These are phyloP conservation scores for Starmerella sirachaensis DNA, from an alignment of 805 yeast species.

Conservation along the genomic window DNA sequence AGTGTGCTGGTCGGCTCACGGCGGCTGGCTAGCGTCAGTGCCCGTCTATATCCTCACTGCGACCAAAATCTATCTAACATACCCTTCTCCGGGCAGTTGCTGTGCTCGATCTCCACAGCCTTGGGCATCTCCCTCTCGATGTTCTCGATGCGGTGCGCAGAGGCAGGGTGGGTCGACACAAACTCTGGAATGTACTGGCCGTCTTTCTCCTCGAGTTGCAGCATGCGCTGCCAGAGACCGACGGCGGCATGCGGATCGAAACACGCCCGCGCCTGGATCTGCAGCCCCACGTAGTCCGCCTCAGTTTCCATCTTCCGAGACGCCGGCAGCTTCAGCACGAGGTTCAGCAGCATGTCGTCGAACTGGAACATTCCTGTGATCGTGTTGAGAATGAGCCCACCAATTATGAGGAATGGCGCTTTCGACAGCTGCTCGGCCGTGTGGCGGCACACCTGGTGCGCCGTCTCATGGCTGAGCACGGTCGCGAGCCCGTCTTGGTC, in stretches of 20 bases:
- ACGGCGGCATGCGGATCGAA: conserved; percentile 66
- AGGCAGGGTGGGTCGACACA: conserved; percentile 82
- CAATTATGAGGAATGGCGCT: conserved; percentile 54
- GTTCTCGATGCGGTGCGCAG: conserved; percentile 55
- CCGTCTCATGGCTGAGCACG: conserved; percentile 82
- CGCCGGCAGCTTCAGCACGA: conserved; percentile 64
- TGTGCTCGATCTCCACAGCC: conserved; percentile 18
- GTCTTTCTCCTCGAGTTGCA: conserved; percentile 33
- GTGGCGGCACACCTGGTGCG: conserved; percentile 90
- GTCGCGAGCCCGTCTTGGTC: conserved; percentile 93
- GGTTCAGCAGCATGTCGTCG: conserved; percentile 41
- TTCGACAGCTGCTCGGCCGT: conserved; percentile 70
- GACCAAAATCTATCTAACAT: background rate
- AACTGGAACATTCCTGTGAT: conserved; percentile 49
- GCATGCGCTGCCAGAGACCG: conserved; percentile 74
- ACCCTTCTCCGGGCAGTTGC: conserved; percentile 5
- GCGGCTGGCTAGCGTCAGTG: no score
- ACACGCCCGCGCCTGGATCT: conserved; percentile 85
- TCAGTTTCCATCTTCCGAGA: conserved; percentile 91
- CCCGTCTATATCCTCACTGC: no score
- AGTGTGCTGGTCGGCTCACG: no score
- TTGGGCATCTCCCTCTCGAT: conserved; percentile 53
- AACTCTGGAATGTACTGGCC: conserved; percentile 42
- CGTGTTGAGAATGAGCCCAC: conserved; percentile 44
- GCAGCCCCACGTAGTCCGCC: conserved; percentile 88